Conservation (phyloP, 1,284 basidiomycete genomes). For the Fomitopsis schrenkii region DNA sequence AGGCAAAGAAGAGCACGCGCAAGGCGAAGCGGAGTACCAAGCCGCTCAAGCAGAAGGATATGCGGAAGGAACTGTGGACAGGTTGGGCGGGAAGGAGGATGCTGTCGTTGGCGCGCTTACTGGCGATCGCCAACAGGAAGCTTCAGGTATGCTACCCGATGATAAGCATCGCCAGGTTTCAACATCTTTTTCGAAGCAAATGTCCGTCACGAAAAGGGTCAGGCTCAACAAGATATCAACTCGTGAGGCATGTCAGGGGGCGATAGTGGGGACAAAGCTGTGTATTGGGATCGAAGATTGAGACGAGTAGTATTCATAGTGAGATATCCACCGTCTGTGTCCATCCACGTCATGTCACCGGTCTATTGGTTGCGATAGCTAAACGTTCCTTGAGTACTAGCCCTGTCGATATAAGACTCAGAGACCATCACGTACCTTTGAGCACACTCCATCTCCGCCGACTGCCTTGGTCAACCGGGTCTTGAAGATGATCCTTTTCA, state of each 20-base stretch:
- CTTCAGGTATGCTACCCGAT: slow-evolving; percentile 35
- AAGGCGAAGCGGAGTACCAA: slow-evolving; percentile 60
- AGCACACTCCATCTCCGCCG: too few species aligned
- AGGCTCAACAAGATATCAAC: slow-evolving; percentile 51
- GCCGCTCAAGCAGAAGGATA: slow-evolving; percentile 52
- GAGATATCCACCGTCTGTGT: too few species aligned
- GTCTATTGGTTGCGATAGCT: too few species aligned
- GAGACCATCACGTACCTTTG: too few species aligned
- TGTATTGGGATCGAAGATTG: too few species aligned
- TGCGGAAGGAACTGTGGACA: slow-evolving; percentile 56
- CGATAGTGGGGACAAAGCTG: too few species aligned
- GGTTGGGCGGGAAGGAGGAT: slow-evolving; percentile 63
- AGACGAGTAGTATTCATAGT: too few species aligned
- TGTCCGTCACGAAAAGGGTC: slow-evolving; percentile 54
- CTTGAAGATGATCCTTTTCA: too few species aligned
- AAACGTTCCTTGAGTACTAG: too few species aligned
- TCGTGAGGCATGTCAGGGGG: neutral
- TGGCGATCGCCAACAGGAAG: slow-evolving; percentile 62
- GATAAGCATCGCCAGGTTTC: neutral
- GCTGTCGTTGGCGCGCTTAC: slow-evolving; percentile 59
- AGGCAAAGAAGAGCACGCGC: slow-evolving; percentile 63
- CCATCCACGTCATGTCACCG: too few species aligned
- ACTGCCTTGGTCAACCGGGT: too few species aligned
- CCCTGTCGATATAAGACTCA: too few species aligned
- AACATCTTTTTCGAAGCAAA: slow-evolving; percentile 37